phyloP scores from a whole-genome alignment of 768 basidiomycete species.

The Ramaria sp. region DNA sequence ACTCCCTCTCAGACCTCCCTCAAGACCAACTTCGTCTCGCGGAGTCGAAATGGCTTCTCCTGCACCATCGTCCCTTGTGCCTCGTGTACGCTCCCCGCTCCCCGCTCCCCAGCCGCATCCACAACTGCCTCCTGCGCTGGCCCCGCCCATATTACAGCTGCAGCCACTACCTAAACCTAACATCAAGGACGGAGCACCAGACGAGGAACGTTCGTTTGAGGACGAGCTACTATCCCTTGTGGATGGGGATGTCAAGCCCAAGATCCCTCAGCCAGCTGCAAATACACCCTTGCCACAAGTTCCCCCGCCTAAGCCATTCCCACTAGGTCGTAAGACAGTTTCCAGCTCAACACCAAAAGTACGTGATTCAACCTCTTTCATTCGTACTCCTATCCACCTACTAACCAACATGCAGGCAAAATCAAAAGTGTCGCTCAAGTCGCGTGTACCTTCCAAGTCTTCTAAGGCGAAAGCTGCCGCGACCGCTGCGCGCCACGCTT shows the following conservation, averaged over 20 bases:
- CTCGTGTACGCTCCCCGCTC: conserved; percentile 14
- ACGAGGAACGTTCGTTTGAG: conserved; percentile 3
- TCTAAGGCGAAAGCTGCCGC: background rate
- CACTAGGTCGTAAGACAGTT: background rate
- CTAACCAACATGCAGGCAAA: background rate
- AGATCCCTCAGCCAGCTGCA: background rate
- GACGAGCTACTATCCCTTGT: conserved; percentile 9
- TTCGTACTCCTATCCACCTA: background rate
- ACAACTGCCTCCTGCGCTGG: conserved; percentile 11
- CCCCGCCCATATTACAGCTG: conserved; percentile 12
- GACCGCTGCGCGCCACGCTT: background rate
- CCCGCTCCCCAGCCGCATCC: conserved; percentile 20
- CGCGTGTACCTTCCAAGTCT: background rate
- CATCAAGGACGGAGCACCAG: background rate
- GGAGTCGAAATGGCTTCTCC: background rate
- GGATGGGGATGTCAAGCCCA: conserved; percentile 1
- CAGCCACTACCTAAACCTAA: conserved; percentile 9
- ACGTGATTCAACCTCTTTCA: background rate
- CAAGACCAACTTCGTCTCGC: background rate
- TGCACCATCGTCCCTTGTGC: background rate
- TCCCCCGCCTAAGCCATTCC: background rate
- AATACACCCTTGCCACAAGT: background rate
- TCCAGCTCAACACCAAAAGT: background rate
- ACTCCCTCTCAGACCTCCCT: background rate
- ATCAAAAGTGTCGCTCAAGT: background rate